Percentiles rank a stretch among this genome's conserved stretches.
Evolutionary conservation across 2,329 filamentous ascomycete genomes (phyloP).

Genomic region (Alternaria hordeiaustralica): DNA sequence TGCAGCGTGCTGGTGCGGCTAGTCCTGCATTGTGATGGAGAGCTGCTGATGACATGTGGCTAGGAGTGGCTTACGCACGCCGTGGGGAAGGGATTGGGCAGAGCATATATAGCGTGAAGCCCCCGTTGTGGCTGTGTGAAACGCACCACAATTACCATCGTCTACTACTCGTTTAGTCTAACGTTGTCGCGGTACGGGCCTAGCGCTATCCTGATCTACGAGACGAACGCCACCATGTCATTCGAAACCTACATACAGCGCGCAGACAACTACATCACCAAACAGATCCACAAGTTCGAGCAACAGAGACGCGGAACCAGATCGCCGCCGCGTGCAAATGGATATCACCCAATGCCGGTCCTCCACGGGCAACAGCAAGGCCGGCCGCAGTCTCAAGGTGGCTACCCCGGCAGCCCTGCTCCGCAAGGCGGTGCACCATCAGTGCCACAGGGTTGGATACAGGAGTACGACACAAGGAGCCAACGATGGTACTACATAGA

Average conservation of each 20-base stretch:
- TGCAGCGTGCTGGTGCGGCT: conserved; percentile 16
- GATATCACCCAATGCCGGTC: conserved; percentile 12
- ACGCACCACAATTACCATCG: not conserved
- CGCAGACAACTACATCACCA: conserved; percentile 23
- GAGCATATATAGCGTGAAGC: conserved; percentile 11
- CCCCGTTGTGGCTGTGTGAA: conserved; percentile 13
- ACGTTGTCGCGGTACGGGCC: not conserved
- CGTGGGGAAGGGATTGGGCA: conserved; percentile 4
- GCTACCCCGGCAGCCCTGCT: conserved; percentile 6
- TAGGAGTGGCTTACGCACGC: conserved; percentile 21
- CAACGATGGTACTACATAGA: conserved; percentile 71
- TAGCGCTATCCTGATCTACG: not conserved
- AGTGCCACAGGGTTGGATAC: conserved; percentile 60
- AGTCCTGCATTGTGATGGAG: conserved; percentile 15
- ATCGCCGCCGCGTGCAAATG: conserved; percentile 10
- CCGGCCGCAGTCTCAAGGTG: conserved; percentile 2
- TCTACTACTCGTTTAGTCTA: not conserved
- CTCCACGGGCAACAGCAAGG: conserved; percentile 1
- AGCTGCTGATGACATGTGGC: conserved; percentile 9
- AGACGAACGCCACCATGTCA: conserved; percentile 9
- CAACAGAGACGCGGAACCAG: conserved; percentile 17
- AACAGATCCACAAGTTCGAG: conserved; percentile 27
- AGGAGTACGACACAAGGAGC: conserved; percentile 65
- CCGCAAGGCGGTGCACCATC: conserved; percentile 16
- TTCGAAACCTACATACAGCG: conserved; percentile 23